Evolutionary conservation across 257 asterid genomes (phyloP).

Genomic region (Capsicum rhomboideum): DNA sequence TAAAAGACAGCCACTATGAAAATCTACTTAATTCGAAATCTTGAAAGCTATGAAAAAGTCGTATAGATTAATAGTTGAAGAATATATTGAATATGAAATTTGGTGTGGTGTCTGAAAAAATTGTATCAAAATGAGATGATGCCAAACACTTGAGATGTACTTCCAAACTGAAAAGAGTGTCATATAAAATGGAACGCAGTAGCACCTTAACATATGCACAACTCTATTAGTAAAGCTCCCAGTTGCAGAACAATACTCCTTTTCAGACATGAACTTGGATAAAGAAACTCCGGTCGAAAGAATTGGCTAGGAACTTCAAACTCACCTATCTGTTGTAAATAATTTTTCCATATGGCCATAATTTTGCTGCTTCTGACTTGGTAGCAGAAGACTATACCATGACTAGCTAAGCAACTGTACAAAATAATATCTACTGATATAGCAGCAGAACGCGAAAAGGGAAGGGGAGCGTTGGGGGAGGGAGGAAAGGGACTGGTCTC

Average conservation of each 20-base stretch:
- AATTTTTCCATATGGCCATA: neutral
- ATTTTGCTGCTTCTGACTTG: neutral
- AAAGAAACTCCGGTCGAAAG: neutral
- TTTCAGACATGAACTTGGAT: neutral
- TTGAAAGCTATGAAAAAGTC: neutral
- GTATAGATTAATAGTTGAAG: neutral
- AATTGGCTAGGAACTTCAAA: neutral
- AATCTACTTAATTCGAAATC: too few species aligned
- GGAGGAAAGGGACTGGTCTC: neutral
- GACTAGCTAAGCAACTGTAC: conserved; percentile 7
- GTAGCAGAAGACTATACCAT: neutral
- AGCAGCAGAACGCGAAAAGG: neutral
- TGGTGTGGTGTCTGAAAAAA: neutral
- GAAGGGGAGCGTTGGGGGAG: neutral
- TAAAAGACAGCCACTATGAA: neutral
- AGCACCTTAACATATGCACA: neutral
- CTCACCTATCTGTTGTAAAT: neutral
- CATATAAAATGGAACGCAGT: neutral
- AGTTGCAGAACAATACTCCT: neutral
- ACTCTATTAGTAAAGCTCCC: neutral
- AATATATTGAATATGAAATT: neutral
- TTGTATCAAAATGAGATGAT: neutral
- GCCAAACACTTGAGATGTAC: neutral
- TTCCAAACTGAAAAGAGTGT: neutral
- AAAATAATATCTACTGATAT: neutral